Percentiles rank a stretch among this genome's conserved stretches.
phyloP scores from a whole-genome alignment of 352 stramenopile species.

The Pythium pectinolyticum region DNA sequence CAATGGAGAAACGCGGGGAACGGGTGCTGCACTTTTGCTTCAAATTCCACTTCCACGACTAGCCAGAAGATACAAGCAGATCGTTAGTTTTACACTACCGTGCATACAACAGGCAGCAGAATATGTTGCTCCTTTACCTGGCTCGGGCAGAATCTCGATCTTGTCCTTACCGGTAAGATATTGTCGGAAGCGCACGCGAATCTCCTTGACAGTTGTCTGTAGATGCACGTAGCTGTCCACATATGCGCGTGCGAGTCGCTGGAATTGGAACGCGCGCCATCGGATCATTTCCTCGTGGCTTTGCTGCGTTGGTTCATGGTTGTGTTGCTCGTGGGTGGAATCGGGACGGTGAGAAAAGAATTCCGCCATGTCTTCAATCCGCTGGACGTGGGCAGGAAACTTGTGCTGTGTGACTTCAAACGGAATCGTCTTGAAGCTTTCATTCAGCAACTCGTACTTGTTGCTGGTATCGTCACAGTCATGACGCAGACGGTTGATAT shows the following conservation, averaged over 20 bases:
- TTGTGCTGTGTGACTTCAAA: constrained; percentile 65
- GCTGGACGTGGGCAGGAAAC: constrained; percentile 45
- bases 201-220: constrained; percentile 47
- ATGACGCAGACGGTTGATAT: constrained; percentile 61
- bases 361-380: constrained; percentile 58
- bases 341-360: constrained; percentile 2
- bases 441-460: constrained; percentile 55
- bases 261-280: constrained; percentile 64
- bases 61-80: constrained; percentile 18
- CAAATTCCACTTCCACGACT: constrained; percentile 88
- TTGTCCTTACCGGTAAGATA: background rate
- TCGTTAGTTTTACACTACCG: background rate
- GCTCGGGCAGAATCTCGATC: constrained; percentile 18
- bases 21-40: constrained; percentile 74
- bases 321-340: too few relatives aligned
- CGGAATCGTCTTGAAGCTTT: constrained; percentile 51
- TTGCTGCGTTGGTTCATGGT: too few relatives aligned
- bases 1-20: constrained; percentile 74
- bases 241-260: constrained; percentile 70
- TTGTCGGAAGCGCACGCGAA: constrained; percentile 48
- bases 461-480: constrained; percentile 51
- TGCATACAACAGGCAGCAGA: background rate
- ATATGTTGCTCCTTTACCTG: constrained; percentile 11
- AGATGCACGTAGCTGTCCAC: constrained; percentile 56
- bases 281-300: constrained; percentile 26